Conservation (phyloP, 1,284 basidiomycete species). For the Ceratobasidium papillatum region DNA sequence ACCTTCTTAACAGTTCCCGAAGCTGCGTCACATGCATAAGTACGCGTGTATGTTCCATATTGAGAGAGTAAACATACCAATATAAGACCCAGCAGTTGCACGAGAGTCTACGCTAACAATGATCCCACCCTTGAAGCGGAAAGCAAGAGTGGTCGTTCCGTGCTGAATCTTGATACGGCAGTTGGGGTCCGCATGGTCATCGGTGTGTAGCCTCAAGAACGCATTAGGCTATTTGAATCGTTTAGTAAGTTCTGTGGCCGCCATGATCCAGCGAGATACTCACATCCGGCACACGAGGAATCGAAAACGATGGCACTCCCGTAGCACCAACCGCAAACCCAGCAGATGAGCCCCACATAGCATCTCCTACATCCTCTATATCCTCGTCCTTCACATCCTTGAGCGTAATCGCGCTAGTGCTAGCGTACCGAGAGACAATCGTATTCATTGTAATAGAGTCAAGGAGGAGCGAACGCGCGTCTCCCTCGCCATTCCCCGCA, state of each 20-base stretch:
- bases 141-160: constrained; percentile 98
- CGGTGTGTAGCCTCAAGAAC: constrained; percentile 90
- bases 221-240: constrained; percentile 73
- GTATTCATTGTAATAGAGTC: constrained; percentile 70
- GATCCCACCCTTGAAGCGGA: constrained; percentile 95
- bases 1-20: constrained; percentile 98
- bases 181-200: constrained; percentile 90
- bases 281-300: constrained; percentile 79
- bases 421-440: constrained; percentile 72
- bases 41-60: background rate
- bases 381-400: constrained; percentile 63
- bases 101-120: constrained; percentile 98
- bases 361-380: constrained; percentile 65
- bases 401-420: constrained; percentile 63
- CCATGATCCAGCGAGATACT: constrained; percentile 50
- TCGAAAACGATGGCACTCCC: constrained; percentile 72
- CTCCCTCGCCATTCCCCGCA: constrained; percentile 17
- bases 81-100: constrained; percentile 96
- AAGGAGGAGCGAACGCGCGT: constrained; percentile 43
- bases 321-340: constrained; percentile 72
- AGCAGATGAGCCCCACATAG: constrained; percentile 80
- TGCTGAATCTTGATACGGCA: constrained; percentile 99
- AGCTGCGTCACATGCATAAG: constrained; percentile 59
- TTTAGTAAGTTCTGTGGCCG: background rate
- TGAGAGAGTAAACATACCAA: constrained; percentile 69